Percentiles rank a stretch among this genome's conserved stretches.
phyloP scores from a whole-genome alignment of 2,329 filamentous ascomycete genomes.

The Epichloe brachyelytri region DNA sequence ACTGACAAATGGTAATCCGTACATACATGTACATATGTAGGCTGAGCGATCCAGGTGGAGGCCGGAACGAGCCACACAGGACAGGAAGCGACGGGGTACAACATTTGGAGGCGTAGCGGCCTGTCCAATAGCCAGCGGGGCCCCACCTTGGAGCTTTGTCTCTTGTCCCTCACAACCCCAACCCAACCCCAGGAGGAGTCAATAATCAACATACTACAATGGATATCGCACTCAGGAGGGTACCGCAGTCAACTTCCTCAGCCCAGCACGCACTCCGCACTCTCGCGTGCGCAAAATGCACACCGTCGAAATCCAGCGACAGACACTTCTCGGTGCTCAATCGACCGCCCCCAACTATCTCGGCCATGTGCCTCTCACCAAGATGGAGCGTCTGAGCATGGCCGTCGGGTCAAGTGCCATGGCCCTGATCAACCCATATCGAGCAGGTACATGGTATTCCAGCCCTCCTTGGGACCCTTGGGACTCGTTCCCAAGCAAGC shows the following conservation, averaged over 20 bases:
- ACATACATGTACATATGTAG: too few relatives aligned
- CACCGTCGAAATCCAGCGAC: conserved; percentile 1
- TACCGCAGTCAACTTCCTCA: conserved; percentile 9
- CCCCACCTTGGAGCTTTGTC: neutral
- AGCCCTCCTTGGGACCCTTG: neutral
- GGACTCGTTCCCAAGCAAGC: neutral
- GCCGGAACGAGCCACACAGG: too few relatives aligned
- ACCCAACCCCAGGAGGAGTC: neutral
- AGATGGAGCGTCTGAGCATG: conserved; percentile 61
- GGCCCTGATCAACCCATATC: conserved; percentile 60
- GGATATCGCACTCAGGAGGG: conserved; percentile 13
- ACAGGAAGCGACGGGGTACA: too few relatives aligned
- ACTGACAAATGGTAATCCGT: too few relatives aligned
- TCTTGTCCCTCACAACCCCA: neutral
- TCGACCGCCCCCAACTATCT: conserved; percentile 81
- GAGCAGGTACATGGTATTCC: conserved; percentile 45
- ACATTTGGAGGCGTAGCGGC: too few relatives aligned
- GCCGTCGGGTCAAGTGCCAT: conserved; percentile 50
- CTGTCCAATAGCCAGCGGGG: too few relatives aligned
- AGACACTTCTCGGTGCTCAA: conserved; percentile 64
- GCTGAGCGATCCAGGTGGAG: too few relatives aligned
- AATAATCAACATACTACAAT: conserved; percentile 7
- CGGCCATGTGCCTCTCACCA: conserved; percentile 80
- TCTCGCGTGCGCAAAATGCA: neutral
- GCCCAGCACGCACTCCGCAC: conserved; percentile 9